phyloP scores from a whole-genome alignment of 2,329 filamentous ascomycete genomes.

The Penicillium brevicompactum region DNA sequence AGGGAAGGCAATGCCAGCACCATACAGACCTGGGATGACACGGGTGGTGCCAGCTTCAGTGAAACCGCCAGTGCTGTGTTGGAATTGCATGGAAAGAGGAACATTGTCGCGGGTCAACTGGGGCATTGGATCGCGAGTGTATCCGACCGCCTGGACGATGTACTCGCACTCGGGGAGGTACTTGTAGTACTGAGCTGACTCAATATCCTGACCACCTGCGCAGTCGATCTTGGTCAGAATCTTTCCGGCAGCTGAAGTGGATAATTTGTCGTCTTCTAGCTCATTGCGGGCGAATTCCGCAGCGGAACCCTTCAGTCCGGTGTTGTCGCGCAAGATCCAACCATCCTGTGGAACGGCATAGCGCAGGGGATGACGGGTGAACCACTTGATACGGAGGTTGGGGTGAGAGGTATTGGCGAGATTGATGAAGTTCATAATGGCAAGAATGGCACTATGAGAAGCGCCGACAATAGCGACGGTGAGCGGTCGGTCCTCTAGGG shows the following conservation, averaged over 20 bases:
- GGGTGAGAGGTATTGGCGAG: constrained; percentile 56
- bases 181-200: constrained; percentile 50
- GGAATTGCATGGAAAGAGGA: constrained; percentile 31
- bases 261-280: constrained; percentile 56
- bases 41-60: constrained; percentile 43
- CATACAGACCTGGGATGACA: constrained; percentile 57
- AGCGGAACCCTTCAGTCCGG: constrained; percentile 64
- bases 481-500: constrained; percentile 37
- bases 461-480: constrained; percentile 63
- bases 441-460: constrained; percentile 65
- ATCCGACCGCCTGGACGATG: constrained; percentile 63
- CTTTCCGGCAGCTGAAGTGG: constrained; percentile 48
- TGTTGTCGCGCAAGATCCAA: constrained; percentile 68
- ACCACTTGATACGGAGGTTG: constrained; percentile 61
- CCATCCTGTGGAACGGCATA: constrained; percentile 65
- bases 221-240: constrained; percentile 53
- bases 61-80: constrained; percentile 49
- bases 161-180: constrained; percentile 54
- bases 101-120: constrained; percentile 41
- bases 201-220: constrained; percentile 36
- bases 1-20: constrained; percentile 66
- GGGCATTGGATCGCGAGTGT: constrained; percentile 54
- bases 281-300: constrained; percentile 62
- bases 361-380: constrained; percentile 61
- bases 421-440: constrained; percentile 62